Evolutionary conservation across 495 filamentous ascomycete genomes (phyloP).

Genomic region (Recurvomyces mirabilis): DNA sequence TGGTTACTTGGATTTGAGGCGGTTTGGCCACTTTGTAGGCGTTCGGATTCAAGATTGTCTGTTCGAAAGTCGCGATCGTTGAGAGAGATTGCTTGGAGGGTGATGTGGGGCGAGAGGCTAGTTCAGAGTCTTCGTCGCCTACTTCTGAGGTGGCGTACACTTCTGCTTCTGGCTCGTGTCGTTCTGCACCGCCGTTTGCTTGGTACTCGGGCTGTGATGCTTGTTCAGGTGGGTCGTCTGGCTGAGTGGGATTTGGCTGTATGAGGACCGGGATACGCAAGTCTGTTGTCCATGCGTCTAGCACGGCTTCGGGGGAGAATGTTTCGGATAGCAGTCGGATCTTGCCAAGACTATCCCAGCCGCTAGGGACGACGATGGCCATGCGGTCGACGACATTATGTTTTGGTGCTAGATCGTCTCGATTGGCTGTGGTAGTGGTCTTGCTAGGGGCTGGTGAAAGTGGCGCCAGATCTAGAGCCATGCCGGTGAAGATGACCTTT

Average conservation of each 20-base stretch:
- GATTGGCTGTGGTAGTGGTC: background rate
- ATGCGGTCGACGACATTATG: conserved; percentile 95
- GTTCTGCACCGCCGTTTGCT: conserved; percentile 2
- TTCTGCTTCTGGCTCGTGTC: background rate
- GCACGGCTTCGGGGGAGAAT: conserved; percentile 67
- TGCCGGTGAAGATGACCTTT: conserved; percentile 13
- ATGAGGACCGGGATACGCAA: background rate
- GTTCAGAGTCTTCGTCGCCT: background rate
- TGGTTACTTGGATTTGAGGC: conserved; percentile 15
- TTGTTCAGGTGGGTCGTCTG: background rate
- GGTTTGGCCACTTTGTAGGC: conserved; percentile 15
- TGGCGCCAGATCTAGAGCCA: conserved; percentile 14
- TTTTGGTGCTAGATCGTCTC: conserved; percentile 46
- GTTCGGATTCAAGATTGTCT: conserved; percentile 10
- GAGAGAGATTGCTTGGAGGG: conserved; percentile 5
- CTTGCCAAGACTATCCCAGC: conserved; percentile 99
- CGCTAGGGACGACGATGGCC: conserved; percentile 84
- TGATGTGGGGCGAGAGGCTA: background rate
- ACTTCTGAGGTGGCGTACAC: conserved; percentile 12
- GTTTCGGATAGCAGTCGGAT: conserved; percentile 88
- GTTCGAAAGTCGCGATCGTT: conserved; percentile 10
- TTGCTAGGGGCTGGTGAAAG: conserved; percentile 9
- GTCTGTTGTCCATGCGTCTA: conserved; percentile 21
- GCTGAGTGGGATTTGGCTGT: too few relatives aligned
- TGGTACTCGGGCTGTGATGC: background rate